Evolutionary conservation across 2,329 filamentous ascomycete species (phyloP), one percentile per base, ranked within the genome.

Genomic region (Dissoconium aciculare): DNA sequence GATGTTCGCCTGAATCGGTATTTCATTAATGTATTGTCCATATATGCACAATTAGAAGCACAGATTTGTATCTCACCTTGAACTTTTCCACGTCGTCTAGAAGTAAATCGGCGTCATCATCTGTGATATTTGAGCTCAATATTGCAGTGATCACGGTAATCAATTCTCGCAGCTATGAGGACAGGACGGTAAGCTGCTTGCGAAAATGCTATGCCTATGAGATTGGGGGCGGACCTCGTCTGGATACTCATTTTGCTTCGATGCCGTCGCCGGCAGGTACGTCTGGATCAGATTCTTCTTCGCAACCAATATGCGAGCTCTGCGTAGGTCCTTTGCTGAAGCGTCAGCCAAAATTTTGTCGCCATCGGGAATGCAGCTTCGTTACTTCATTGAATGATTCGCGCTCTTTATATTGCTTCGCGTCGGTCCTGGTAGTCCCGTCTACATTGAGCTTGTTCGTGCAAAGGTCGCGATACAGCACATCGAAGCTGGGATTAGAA

Each of bases 391-490:
- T 41, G 34, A 59, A 51, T 32, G 54, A 51, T 34, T 58, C 53
- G 28, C 54, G 52, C 31, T 59, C 52, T 12, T 55, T 52, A 42
- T 59, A 39, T 15, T 43, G 51, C 42, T 55, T 59, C 39, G 54
- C 56, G 14, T 55, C 54, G 25, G 58, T 47, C 19, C 46, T 51
- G 2, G 61, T 57, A 3, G 59, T 58, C n/a, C 56, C 59, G 50
- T 64, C 55, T 1, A 41, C 27, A 32, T 61, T 58, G 4, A 64
- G 40, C 42, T 58, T 60, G 28, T 56, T 53, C 1, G 50, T 46
- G 27, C 52, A 54, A 1, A 65, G 43, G 38, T 64, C 59, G 27
- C 56, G 53, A 43, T 63, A 63, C 2, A 65, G 44, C 0, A 53
- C 45, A 11, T 58, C 57, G 32, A 65, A 64, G 17, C 54, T 56